Conservation (phyloP, 306 rosid species). For the Malus sylvestris region DNA sequence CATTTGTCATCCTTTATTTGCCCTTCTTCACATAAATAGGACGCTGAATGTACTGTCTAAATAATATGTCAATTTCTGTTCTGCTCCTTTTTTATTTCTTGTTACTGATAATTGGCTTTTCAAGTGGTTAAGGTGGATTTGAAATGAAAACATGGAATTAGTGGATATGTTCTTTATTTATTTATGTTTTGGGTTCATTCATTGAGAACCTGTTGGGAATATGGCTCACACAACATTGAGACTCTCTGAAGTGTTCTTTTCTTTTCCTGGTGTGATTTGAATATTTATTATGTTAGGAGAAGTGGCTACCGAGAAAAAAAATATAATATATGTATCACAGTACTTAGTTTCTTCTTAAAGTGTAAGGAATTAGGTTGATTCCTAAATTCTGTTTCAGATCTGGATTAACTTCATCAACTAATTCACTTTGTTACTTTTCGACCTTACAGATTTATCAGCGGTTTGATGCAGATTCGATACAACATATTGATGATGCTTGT, state of each 20-base stretch:
- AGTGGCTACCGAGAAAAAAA: background rate
- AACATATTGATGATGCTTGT: slow-evolving; percentile 73
- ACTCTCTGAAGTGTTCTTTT: background rate
- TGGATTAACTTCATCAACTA: slow-evolving; percentile 2
- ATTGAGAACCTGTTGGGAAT: background rate
- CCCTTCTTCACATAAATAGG: background rate
- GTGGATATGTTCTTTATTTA: background rate
- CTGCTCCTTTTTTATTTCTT: background rate
- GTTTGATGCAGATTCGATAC: slow-evolving; percentile 51
- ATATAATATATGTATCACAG: no score
- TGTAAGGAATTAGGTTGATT: background rate
- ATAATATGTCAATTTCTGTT: background rate
- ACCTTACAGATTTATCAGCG: slow-evolving; percentile 63
- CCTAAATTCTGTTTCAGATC: slow-evolving; percentile 6
- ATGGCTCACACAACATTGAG: background rate
- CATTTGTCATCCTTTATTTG: background rate
- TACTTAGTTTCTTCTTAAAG: background rate
- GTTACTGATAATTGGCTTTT: background rate
- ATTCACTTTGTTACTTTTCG: slow-evolving; percentile 16
- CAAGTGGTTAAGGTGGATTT: background rate
- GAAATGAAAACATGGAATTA: background rate
- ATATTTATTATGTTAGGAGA: background rate
- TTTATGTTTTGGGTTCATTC: background rate
- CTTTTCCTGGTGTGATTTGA: background rate
- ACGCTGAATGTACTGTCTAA: background rate